Evolutionary conservation across 176 grass and related monocot species (phyloP).

Genomic region (Triticum dicoccoides): DNA sequence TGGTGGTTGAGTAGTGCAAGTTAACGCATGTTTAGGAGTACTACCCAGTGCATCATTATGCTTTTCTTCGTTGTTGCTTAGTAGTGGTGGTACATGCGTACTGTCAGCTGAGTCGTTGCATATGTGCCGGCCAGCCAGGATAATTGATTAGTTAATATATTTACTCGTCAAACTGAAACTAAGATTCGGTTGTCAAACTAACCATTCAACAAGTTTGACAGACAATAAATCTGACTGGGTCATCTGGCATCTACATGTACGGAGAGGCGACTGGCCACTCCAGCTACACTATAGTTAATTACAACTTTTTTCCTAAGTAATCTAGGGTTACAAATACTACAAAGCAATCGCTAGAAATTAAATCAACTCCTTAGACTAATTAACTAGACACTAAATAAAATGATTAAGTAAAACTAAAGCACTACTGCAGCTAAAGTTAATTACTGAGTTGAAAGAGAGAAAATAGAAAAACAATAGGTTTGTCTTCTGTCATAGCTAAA

Average conservation of each 20-base stretch:
- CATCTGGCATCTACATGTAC: neutral
- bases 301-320: no score
- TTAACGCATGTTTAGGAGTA: conserved; percentile 12
- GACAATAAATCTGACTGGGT: neutral
- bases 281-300: no score
- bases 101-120: neutral
- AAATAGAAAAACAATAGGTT: no score
- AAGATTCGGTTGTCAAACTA: neutral
- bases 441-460: no score
- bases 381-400: no score
- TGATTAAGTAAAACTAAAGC: no score
- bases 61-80: neutral
- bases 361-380: neutral
- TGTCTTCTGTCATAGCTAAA: no score
- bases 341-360: neutral
- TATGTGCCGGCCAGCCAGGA: neutral
- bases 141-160: neutral
- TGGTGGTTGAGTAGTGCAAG: conserved; percentile 48
- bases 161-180: neutral
- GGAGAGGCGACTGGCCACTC: neutral
- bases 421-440: no score
- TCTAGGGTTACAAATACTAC: neutral
- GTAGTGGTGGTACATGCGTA: neutral
- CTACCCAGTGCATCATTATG: neutral
- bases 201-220: conserved; percentile 12